Evolutionary conservation across 2,329 filamentous ascomycete species (phyloP).

Genomic region (Claviceps capensis): DNA sequence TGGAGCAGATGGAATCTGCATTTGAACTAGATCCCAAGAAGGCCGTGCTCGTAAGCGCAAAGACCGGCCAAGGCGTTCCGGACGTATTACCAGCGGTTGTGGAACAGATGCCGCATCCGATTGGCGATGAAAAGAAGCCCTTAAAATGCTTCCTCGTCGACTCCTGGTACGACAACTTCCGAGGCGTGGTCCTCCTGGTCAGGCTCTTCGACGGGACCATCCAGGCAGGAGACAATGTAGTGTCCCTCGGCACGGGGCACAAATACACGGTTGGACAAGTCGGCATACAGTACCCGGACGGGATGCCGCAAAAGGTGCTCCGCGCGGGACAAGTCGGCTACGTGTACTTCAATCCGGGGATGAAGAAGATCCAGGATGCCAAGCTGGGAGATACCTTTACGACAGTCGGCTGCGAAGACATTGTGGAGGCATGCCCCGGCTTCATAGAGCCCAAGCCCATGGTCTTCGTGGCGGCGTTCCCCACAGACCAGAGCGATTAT

Average conservation of each 20-base stretch:
- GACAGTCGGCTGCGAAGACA: slow-evolving; percentile 58
- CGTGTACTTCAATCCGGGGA: slow-evolving; percentile 92
- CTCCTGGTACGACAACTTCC: slow-evolving; percentile 96
- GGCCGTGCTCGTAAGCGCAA: slow-evolving; percentile 67
- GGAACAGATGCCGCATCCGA: slow-evolving; percentile 67
- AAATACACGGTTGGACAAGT: slow-evolving; percentile 94
- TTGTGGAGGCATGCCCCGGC: slow-evolving; percentile 70
- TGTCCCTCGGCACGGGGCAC: slow-evolving; percentile 75
- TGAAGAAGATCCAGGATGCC: slow-evolving; percentile 92
- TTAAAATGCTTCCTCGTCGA: slow-evolving; percentile 82
- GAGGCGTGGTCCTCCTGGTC: slow-evolving; percentile 83
- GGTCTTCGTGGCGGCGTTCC: slow-evolving; percentile 97
- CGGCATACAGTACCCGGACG: slow-evolving; percentile 86
- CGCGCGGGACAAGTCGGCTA: slow-evolving; percentile 93
- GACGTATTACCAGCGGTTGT: slow-evolving; percentile 76
- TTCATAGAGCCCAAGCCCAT: slow-evolving; percentile 97
- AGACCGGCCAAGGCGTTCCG: slow-evolving; percentile 80
- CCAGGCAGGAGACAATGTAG: slow-evolving; percentile 68
- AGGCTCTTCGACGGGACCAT: slow-evolving; percentile 82
- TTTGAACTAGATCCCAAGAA: slow-evolving; percentile 77
- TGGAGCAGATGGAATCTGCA: slow-evolving; percentile 71
- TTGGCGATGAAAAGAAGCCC: slow-evolving; percentile 58
- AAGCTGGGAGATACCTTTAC: slow-evolving; percentile 96
- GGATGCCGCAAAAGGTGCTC: slow-evolving; percentile 65
- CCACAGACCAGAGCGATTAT: slow-evolving; percentile 81